Conservation (phyloP, 331 rosid species). For the Ulmus americana region DNA sequence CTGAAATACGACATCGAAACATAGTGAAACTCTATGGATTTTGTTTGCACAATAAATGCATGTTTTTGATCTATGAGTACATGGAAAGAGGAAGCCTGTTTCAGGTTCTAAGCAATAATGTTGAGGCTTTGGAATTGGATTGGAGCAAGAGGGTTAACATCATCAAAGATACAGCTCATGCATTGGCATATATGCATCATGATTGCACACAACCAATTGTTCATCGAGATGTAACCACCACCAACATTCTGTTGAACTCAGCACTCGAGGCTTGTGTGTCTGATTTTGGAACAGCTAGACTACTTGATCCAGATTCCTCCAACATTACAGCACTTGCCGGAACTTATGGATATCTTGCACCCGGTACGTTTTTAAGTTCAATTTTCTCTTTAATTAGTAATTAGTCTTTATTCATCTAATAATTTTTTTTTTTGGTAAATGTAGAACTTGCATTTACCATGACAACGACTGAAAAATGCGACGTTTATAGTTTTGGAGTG, state of each 20-base stretch:
- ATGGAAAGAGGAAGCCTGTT: constrained; percentile 34
- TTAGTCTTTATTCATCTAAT: too few relatives aligned
- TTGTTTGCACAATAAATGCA: constrained; percentile 31
- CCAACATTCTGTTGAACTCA: constrained; percentile 33
- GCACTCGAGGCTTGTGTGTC: constrained; percentile 24
- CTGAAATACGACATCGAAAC: constrained; percentile 28
- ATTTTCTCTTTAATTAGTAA: too few relatives aligned
- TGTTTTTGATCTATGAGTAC: constrained; percentile 29
- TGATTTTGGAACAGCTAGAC: constrained; percentile 13
- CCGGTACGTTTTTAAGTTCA: not conserved
- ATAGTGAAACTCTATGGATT: constrained; percentile 34
- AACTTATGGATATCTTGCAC: constrained; percentile 12
- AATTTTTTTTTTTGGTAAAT: not conserved
- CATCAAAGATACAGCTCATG: constrained; percentile 22
- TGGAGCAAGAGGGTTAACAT: constrained; percentile 33
- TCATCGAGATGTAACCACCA: constrained; percentile 34
- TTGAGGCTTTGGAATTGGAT: constrained; percentile 24
- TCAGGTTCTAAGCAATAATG: constrained; percentile 15
- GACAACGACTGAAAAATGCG: constrained; percentile 4
- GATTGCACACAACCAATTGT: constrained; percentile 32
- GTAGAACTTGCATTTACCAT: constrained; percentile 9
- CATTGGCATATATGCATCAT: constrained; percentile 34
- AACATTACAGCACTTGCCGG: constrained; percentile 2
- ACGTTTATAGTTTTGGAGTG: constrained; percentile 24
- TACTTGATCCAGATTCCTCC: constrained; percentile 14